Percentiles rank a stretch among this genome's conserved stretches.
Evolutionary conservation across 192 early-diverging fungal genomes (phyloP).

Genomic region (Haplosporangium gracile): DNA sequence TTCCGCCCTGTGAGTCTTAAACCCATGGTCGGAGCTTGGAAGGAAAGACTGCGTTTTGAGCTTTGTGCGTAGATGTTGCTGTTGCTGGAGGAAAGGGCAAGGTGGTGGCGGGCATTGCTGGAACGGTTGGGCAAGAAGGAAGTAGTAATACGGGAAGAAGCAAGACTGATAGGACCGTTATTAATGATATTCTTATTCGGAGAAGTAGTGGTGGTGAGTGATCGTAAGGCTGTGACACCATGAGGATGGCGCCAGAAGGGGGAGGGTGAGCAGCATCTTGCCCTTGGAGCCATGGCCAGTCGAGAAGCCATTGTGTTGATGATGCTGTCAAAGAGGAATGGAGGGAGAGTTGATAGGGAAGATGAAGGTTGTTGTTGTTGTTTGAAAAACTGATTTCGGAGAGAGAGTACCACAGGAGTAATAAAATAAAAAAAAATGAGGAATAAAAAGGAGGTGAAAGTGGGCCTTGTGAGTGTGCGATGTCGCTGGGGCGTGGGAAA

Average conservation of each 20-base stretch:
- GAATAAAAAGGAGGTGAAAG: neutral
- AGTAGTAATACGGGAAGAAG: neutral
- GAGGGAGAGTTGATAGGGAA: neutral
- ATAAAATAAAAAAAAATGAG: neutral
- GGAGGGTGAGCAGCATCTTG: neutral
- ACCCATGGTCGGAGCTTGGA: constrained; percentile 9
- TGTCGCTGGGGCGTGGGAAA: neutral
- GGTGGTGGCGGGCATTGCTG: neutral
- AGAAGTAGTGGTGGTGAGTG: neutral
- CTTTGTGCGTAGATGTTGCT: neutral
- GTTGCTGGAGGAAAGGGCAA: neutral
- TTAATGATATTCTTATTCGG: neutral
- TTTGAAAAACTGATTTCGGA: neutral
- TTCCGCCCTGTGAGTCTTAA: neutral
- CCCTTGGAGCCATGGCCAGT: neutral
- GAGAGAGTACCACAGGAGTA: neutral
- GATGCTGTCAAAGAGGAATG: neutral
- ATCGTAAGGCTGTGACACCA: neutral
- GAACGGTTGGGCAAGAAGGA: neutral
- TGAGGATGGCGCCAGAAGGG: neutral
- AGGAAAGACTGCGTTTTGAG: constrained; percentile 18
- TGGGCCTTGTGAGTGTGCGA: neutral
- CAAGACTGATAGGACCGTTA: neutral
- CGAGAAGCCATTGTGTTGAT: neutral
- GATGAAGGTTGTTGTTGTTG: constrained; percentile 8